A percentile compares a stretch with the other conserved stretches of the same genome.
These are phyloP conservation scores for Acrasis kona DNA, from an alignment of 78 protist species.

Conservation along the genomic window DNA sequence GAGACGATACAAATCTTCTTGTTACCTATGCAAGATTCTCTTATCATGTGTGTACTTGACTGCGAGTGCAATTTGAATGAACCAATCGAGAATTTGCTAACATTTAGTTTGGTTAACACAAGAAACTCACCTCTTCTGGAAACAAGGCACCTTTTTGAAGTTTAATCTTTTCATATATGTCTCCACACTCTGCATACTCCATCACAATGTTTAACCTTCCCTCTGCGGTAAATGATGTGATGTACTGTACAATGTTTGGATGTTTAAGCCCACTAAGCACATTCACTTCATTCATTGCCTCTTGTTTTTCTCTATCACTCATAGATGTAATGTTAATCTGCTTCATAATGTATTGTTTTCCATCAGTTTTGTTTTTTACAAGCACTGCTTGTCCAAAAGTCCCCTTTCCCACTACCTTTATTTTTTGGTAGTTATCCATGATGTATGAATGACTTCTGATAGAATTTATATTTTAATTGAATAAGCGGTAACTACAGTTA, in stretches of 20 bases:
- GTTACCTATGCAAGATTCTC: slow-evolving; percentile 60
- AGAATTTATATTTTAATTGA: no score
- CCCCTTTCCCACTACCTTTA: slow-evolving; percentile 8
- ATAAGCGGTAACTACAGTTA: no score
- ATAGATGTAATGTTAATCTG: background rate
- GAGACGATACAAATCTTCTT: no score
- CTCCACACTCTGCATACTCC: slow-evolving; percentile 18
- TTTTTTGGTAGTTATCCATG: slow-evolving; percentile 3
- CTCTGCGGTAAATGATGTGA: slow-evolving; percentile 4
- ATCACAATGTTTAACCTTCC: slow-evolving; percentile 2
- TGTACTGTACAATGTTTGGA: slow-evolving; percentile 18
- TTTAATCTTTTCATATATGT: slow-evolving; percentile 2
- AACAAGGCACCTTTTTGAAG: no score
- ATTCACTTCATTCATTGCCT: background rate
- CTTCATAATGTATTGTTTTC: background rate
- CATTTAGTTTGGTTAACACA: no score
- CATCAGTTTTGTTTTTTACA: background rate
- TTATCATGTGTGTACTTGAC: slow-evolving; percentile 42
- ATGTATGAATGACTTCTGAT: no score
- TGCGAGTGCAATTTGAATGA: slow-evolving; percentile 50
- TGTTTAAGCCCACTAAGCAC: slow-evolving; percentile 17
- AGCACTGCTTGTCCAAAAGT: slow-evolving; percentile 2
- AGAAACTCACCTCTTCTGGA: no score
- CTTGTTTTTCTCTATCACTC: background rate
- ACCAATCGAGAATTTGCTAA: slow-evolving; percentile 40